phyloP scores from a whole-genome alignment of 257 asterid species.

The Ilex asprella region DNA sequence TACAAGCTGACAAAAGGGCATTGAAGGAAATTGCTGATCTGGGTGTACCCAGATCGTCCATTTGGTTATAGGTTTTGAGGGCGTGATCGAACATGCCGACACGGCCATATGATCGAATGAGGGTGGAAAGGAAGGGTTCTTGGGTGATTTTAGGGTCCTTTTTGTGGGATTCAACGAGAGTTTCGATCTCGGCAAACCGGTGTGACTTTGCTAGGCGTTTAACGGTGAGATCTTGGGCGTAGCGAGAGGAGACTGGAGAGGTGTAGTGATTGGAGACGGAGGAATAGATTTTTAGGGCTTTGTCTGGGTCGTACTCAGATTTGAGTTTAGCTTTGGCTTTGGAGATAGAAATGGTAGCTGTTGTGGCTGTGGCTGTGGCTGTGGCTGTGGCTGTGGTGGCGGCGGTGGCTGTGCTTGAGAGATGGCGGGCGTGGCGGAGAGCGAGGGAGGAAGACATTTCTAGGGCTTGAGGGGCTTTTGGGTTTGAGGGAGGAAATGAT shows the following conservation, averaged over 20 bases:
- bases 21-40: conserved; percentile 62
- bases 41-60: conserved; percentile 69
- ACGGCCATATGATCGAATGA: conserved; percentile 71
- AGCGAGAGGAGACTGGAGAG: conserved; percentile 46
- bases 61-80: conserved; percentile 39
- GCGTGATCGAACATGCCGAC: conserved; percentile 79
- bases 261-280: conserved; percentile 41
- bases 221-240: conserved; percentile 62
- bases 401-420: conserved; percentile 39
- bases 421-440: conserved; percentile 56
- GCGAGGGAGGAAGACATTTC: conserved; percentile 29
- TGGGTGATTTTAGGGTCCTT: conserved; percentile 47
- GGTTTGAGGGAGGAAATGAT: background rate
- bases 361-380: conserved; percentile 5
- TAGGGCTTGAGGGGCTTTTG: conserved; percentile 23
- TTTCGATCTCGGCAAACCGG: conserved; percentile 60
- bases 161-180: conserved; percentile 72
- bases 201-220: conserved; percentile 66
- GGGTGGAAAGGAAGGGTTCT: conserved; percentile 60
- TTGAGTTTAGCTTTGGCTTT: conserved; percentile 44
- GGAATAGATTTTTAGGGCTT: conserved; percentile 60
- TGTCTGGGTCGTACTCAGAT: conserved; percentile 52
- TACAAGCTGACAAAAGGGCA: conserved; percentile 50
- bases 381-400: conserved; percentile 5
- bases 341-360: conserved; percentile 35